Percentiles rank a stretch among this genome's conserved stretches.
Evolutionary conservation across 169 alveolate species (phyloP).

Genomic region (Plasmodium ovale): DNA sequence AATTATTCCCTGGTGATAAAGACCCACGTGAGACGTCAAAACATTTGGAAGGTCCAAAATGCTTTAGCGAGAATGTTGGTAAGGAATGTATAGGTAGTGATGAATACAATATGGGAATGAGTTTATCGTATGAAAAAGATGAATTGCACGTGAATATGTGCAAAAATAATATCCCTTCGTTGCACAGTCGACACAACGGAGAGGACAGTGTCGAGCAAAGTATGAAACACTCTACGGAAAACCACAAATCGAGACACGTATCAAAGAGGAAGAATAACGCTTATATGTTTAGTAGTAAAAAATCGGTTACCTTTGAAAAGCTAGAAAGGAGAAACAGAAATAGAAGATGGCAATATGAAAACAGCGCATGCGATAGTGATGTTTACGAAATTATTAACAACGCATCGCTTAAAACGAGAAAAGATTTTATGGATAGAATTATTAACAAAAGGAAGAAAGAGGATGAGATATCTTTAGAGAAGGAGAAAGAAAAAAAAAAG

Average conservation of each 20-base stretch:
- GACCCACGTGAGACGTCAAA: not conserved
- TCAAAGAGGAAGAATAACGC: slow-evolving; percentile 14
- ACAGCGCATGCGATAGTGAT: slow-evolving; percentile 11
- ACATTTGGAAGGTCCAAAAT: not conserved
- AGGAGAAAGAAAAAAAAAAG: slow-evolving; percentile 14
- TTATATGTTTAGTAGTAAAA: slow-evolving; percentile 33
- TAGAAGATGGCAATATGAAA: not conserved
- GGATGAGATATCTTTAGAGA: not conserved
- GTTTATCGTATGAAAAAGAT: not conserved
- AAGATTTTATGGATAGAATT: slow-evolving; percentile 40
- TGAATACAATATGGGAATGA: not conserved
- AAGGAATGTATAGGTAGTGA: not conserved
- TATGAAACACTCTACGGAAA: not conserved
- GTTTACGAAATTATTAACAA: slow-evolving; percentile 58
- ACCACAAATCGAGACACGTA: not conserved
- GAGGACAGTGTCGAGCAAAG: not conserved
- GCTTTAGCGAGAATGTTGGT: not conserved
- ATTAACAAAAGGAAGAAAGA: slow-evolving; percentile 20
- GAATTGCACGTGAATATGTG: not conserved
- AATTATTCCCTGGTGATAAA: not conserved
- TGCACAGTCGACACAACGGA: not conserved
- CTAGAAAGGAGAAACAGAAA: slow-evolving; percentile 20
- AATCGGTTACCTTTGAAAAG: slow-evolving; percentile 75
- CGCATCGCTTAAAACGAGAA: slow-evolving; percentile 64
- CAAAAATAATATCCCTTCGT: not conserved